Evolutionary conservation across 768 basidiomycete species (phyloP), one percentile per base, ranked within the genome.

Genomic region (Collybiopsis confluens): DNA sequence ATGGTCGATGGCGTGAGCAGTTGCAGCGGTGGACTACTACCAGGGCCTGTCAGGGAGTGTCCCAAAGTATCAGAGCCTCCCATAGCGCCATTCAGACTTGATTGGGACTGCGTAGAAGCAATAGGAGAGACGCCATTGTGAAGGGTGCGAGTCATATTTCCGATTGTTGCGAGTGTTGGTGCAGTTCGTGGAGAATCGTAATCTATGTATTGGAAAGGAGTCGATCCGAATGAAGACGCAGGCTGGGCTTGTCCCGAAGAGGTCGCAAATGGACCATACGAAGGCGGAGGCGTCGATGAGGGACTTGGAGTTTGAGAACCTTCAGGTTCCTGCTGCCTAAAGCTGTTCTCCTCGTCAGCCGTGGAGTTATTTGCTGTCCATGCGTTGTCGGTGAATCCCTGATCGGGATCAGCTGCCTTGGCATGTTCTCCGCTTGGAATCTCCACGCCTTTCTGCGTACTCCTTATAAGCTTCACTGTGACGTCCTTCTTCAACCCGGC

Each of bases 401-500:
- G 62, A 30, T 64, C 52, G 57, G 59, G 61, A 55, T 58, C 44
- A n/a, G 54, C 42, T 13, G 40, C 37, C 16, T 40, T 33, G n/a
- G 47, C 35, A 11, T 55, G 37, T 24, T 58, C 58, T 20, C 57
- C 62, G 26, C 59, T 55, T 13, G 45, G 46, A 36, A 37, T 74
- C 4, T 76, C 68, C 15, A 76, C 70, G 0, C 83, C 82, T 30
- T 74, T 69, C 63, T 86, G 83, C 11, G 88, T 80, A 2, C 78
- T 74, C 33, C 71, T 68, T 21, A 90, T 73, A 45, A 91, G 64
- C 51, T 77, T 71, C 27, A 88, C 61, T 37, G 88, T 83, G 2
- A 76, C 74, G 3, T 85, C 84, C 66, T 79, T 86, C 59, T 74
- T 66, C 63, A 90, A 62, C 2, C 88, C 86, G 1, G 75, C 70